These are phyloP conservation scores for Amniculicola lignicola DNA, from an alignment of 495 filamentous ascomycete genomes.

Conservation along the genomic window DNA sequence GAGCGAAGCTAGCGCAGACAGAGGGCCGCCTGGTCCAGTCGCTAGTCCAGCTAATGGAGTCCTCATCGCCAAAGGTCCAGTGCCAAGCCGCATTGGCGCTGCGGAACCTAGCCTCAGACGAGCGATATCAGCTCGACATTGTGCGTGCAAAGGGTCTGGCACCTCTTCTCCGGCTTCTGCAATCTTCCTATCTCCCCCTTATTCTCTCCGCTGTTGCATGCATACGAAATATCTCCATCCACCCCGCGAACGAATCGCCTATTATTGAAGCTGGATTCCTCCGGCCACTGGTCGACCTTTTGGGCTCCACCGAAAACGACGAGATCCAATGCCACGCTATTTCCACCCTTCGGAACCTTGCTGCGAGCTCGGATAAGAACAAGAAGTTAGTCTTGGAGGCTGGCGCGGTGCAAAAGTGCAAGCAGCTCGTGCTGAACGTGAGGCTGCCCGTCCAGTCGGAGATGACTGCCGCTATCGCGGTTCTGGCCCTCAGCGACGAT, in stretches of 20 bases:
- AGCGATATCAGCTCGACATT: constrained; percentile 98
- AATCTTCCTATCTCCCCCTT: constrained; percentile 91
- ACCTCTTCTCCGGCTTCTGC: constrained; percentile 80
- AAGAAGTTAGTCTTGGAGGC: constrained; percentile 95
- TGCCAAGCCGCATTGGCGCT: constrained; percentile 94
- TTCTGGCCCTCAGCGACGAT: constrained; percentile 94
- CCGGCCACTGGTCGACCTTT: constrained; percentile 85
- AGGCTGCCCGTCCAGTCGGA: constrained; percentile 94
- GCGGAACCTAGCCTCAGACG: constrained; percentile 92
- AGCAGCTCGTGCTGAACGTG: constrained; percentile 89
- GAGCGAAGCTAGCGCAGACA: constrained; percentile 82
- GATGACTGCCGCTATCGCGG: constrained; percentile 98
- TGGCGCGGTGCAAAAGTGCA: constrained; percentile 97
- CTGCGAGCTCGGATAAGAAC: constrained; percentile 93
- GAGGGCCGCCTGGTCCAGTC: constrained; percentile 88
- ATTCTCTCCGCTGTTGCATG: constrained; percentile 97
- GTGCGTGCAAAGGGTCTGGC: constrained; percentile 80
- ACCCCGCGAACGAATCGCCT: constrained; percentile 97
- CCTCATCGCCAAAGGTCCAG: constrained; percentile 93
- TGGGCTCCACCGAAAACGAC: constrained; percentile 95
- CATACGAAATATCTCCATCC: constrained; percentile 98
- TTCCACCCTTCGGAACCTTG: constrained; percentile 91
- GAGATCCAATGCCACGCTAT: constrained; percentile 99
- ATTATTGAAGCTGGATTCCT: constrained; percentile 98
- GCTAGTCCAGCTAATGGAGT: constrained; percentile 94